phyloP scores from a whole-genome alignment of 345 rosid species.

The Populus simonii region DNA sequence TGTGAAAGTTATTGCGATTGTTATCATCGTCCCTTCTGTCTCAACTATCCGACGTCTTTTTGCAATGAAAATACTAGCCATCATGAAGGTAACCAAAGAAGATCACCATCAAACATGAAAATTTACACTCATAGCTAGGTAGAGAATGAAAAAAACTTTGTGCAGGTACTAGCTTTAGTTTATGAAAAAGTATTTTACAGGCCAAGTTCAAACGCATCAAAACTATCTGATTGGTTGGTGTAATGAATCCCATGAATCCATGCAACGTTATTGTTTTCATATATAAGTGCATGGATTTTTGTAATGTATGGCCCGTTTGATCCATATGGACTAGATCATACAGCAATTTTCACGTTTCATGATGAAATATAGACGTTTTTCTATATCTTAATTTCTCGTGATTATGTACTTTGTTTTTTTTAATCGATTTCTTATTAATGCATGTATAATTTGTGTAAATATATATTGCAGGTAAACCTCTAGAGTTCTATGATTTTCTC shows the following conservation, averaged over 20 bases:
- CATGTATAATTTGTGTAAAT: background rate
- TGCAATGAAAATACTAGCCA: background rate
- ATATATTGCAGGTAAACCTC: constrained; percentile 29
- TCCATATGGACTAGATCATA: background rate
- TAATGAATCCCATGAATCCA: too few relatives aligned
- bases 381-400: background rate
- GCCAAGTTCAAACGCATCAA: background rate
- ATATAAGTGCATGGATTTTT: background rate
- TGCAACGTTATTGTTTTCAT: too few relatives aligned
- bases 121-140: background rate
- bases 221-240: background rate
- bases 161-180: background rate
- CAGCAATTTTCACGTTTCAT: background rate
- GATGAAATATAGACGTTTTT: background rate
- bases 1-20: background rate
- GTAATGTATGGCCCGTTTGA: background rate
- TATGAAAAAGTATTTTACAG: background rate
- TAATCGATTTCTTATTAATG: background rate
- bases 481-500: constrained; percentile 70
- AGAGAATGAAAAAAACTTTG: background rate
- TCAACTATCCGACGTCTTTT: background rate
- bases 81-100: constrained; percentile 6
- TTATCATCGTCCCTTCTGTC: background rate
- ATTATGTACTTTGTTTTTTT: background rate
- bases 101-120: background rate